phyloP scores from a whole-genome alignment of 805 yeast species.

The Myxozyma udenii region DNA sequence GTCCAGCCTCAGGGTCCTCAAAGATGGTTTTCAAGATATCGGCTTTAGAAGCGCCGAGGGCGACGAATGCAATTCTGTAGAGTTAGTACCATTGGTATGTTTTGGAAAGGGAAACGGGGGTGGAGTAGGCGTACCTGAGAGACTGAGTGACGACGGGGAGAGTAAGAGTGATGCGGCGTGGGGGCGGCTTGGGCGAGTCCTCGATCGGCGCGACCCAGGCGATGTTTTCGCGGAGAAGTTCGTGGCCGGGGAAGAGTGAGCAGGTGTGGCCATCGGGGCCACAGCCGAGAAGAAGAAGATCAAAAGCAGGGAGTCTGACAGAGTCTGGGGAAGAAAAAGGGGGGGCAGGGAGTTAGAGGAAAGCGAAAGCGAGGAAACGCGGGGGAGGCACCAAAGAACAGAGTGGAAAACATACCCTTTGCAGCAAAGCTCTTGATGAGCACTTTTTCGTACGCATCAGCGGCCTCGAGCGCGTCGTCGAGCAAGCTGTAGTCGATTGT shows the following conservation, averaged over 20 bases:
- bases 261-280: constrained; percentile 99
- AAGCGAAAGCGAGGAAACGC: neutral
- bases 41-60: constrained; percentile 93
- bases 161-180: constrained; percentile 80
- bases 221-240: constrained; percentile 77
- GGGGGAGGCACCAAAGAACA: neutral
- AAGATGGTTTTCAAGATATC: constrained; percentile 85
- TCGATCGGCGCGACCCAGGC: constrained; percentile 96
- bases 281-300: constrained; percentile 85
- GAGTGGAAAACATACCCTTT: constrained; percentile 41
- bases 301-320: constrained; percentile 93
- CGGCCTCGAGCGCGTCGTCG: constrained; percentile 78
- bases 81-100: neutral
- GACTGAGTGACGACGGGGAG: constrained; percentile 95
- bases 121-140: constrained; percentile 10
- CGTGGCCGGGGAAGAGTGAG: constrained; percentile 91
- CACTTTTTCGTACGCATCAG: constrained; percentile 85
- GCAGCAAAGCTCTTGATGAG: constrained; percentile 89
- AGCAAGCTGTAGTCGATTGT: constrained; percentile 78
- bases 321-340: constrained; percentile 51
- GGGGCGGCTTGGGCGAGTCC: constrained; percentile 87
- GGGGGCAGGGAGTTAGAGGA: neutral
- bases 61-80: constrained; percentile 79
- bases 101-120: neutral
- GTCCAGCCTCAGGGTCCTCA: constrained; percentile 96